Conservation (phyloP, 2,329 filamentous ascomycete genomes). For the Penicillium rolfsii region DNA sequence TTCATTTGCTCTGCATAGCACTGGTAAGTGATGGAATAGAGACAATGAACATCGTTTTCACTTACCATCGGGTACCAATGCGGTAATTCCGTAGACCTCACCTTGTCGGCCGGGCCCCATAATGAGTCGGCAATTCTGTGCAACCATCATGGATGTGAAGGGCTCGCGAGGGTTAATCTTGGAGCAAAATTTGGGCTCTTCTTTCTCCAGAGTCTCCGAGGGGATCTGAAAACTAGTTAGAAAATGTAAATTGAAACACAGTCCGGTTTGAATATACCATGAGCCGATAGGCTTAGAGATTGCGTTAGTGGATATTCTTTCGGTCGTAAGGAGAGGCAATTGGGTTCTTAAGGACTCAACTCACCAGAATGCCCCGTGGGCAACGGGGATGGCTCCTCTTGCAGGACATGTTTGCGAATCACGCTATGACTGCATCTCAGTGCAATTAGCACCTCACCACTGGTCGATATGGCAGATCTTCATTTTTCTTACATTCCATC, state of each 20-base stretch:
- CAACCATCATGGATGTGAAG: slow-evolving; percentile 53
- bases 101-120: slow-evolving; percentile 52
- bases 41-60: not conserved
- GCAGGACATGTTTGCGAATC: slow-evolving; percentile 25
- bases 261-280: slow-evolving; percentile 12
- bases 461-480: too few species aligned
- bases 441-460: not conserved
- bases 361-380: slow-evolving; percentile 23
- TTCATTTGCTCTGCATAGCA: slow-evolving; percentile 37
- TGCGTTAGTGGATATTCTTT: not conserved
- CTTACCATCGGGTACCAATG: slow-evolving; percentile 48
- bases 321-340: not conserved
- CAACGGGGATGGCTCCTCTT: slow-evolving; percentile 15
- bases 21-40: not conserved
- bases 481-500: slow-evolving; percentile 34
- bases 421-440: slow-evolving; percentile 21
- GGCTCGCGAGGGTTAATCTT: slow-evolving; percentile 45
- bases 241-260: too few species aligned
- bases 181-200: slow-evolving; percentile 28
- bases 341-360: slow-evolving; percentile 9
- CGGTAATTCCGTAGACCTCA: slow-evolving; percentile 49
- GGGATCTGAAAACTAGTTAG: slow-evolving; percentile 14
- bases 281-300: slow-evolving; percentile 16
- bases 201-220: slow-evolving; percentile 15
- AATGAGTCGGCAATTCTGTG: slow-evolving; percentile 47